phyloP scores from a whole-genome alignment of 1,284 basidiomycete species.

The Marasmius sp. region DNA sequence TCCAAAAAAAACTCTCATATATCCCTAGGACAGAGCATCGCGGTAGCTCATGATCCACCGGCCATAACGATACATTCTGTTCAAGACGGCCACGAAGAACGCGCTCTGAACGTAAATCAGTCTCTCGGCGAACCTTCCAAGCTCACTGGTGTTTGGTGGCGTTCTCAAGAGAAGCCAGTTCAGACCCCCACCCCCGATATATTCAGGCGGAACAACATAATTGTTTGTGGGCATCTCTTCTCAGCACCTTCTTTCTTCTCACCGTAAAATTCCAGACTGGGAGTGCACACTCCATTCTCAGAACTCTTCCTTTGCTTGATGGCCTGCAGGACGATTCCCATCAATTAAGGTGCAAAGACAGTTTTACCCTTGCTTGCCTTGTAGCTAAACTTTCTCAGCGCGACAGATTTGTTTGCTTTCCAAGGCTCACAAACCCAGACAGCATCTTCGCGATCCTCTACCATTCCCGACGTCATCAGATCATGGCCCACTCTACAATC shows the following conservation, averaged over 20 bases:
- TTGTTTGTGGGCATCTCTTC: slow-evolving; percentile 43
- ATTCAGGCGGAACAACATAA: slow-evolving; percentile 62
- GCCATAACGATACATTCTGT: slow-evolving; percentile 70
- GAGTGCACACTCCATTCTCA: slow-evolving; percentile 69
- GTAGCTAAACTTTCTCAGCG: slow-evolving; percentile 38
- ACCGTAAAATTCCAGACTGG: slow-evolving; percentile 54
- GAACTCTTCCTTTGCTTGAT: slow-evolving; percentile 68
- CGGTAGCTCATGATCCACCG: slow-evolving; percentile 69
- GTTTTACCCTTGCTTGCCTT: slow-evolving; percentile 12
- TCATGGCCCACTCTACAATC: slow-evolving; percentile 66
- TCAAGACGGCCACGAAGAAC: slow-evolving; percentile 65
- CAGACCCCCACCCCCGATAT: slow-evolving; percentile 60
- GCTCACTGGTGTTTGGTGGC: slow-evolving; percentile 70
- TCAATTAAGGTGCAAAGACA: slow-evolving; percentile 52
- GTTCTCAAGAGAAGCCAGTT: slow-evolving; percentile 45
- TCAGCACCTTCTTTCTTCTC: neutral
- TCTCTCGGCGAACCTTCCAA: slow-evolving; percentile 19
- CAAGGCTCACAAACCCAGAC: slow-evolving; percentile 59
- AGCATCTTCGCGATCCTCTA: slow-evolving; percentile 32
- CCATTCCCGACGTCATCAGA: slow-evolving; percentile 55
- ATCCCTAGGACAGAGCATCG: slow-evolving; percentile 65
- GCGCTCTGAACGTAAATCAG: slow-evolving; percentile 33
- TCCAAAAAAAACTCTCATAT: slow-evolving; percentile 12
- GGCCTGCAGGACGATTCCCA: slow-evolving; percentile 61
- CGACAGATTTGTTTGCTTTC: slow-evolving; percentile 76